Conservation (phyloP, 306 rosid genomes). For the Prunus mume region DNA sequence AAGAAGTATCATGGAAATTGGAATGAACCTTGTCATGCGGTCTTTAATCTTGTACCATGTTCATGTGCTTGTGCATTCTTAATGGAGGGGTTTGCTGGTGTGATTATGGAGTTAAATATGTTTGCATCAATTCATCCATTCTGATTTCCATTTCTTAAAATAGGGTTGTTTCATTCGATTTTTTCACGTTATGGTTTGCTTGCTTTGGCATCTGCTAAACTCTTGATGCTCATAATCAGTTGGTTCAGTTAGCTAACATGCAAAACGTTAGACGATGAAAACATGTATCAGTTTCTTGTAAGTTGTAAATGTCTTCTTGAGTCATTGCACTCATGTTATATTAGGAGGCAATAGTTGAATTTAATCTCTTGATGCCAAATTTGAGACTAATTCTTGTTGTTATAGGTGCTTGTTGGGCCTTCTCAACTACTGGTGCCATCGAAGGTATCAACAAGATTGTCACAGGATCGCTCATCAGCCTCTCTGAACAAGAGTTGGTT, state of each 20-base stretch:
- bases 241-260: not conserved
- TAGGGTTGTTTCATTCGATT: not conserved
- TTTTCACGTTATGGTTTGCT: not conserved
- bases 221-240: too few relatives aligned
- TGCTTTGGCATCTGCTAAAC: not conserved
- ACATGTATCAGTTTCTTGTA: too few relatives aligned
- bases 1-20: not conserved
- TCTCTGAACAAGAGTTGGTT: slow-evolving; percentile 86
- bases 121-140: not conserved
- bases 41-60: not conserved
- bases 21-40: not conserved
- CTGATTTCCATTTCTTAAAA: not conserved
- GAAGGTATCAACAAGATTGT: slow-evolving; percentile 91
- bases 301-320: not conserved
- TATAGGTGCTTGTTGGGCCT: slow-evolving; percentile 93
- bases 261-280: too few relatives aligned
- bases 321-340: too few relatives aligned
- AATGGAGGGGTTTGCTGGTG: not conserved
- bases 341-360: too few relatives aligned
- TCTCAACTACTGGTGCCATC: slow-evolving; percentile 88
- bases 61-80: not conserved
- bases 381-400: not conserved
- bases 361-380: too few relatives aligned
- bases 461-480: slow-evolving; percentile 78
- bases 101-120: not conserved